These are phyloP conservation scores for Nannizziopsis arthrosporioides DNA, from an alignment of 2,329 filamentous ascomycete genomes.

Conservation along the genomic window DNA sequence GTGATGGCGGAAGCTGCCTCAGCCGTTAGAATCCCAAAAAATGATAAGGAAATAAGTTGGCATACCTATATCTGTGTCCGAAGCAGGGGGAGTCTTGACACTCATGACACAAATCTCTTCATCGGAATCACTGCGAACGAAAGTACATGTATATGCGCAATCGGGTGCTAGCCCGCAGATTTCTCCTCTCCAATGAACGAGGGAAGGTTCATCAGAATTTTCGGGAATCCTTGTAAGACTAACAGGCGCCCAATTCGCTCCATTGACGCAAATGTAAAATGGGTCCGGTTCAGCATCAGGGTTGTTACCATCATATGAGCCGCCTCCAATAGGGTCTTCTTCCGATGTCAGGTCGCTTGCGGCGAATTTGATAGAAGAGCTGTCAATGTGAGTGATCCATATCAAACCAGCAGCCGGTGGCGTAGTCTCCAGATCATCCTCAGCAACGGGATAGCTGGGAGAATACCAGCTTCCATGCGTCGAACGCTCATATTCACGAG, in stretches of 20 bases:
- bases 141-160: slow-evolving; percentile 53
- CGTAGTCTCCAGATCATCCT: slow-evolving; percentile 33
- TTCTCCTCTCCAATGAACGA: slow-evolving; percentile 47
- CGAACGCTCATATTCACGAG: slow-evolving; percentile 81
- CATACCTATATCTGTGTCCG: slow-evolving; percentile 48
- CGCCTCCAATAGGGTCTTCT: slow-evolving; percentile 20
- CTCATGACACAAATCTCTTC: slow-evolving; percentile 49
- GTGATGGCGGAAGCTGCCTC: slow-evolving; percentile 21
- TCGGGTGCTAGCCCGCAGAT: slow-evolving; percentile 54
- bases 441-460: slow-evolving; percentile 26
- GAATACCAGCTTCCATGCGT: slow-evolving; percentile 27
- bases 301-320: slow-evolving; percentile 3
- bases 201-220: slow-evolving; percentile 34
- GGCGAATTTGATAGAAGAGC: slow-evolving; percentile 38
- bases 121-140: slow-evolving; percentile 46
- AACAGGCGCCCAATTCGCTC: slow-evolving; percentile 53
- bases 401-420: slow-evolving; percentile 34
- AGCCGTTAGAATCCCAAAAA: slow-evolving; percentile 16
- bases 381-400: slow-evolving; percentile 38
- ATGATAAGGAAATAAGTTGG: slow-evolving; percentile 1
- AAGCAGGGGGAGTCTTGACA: slow-evolving; percentile 50
- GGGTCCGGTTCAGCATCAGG: slow-evolving; percentile 38
- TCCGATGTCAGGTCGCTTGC: slow-evolving; percentile 29
- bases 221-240: slow-evolving; percentile 40
- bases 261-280: slow-evolving; percentile 55